Evolutionary conservation across 257 asterid genomes (phyloP).

Genomic region (Ballota nigra): DNA sequence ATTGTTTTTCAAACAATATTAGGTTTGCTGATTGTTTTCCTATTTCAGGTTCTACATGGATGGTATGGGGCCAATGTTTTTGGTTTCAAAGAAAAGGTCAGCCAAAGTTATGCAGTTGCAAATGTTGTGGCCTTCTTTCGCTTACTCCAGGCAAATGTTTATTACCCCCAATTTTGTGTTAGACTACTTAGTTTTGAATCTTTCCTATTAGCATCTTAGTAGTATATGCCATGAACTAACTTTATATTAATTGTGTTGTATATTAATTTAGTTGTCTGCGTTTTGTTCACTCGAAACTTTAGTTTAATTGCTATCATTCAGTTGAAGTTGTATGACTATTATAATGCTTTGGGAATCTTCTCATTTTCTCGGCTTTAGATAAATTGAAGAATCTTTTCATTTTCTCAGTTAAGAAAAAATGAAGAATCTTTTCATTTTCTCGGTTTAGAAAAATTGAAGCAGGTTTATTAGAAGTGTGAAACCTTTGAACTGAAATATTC

Average conservation of each 20-base stretch:
- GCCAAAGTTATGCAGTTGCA: background rate
- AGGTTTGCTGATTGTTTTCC: background rate
- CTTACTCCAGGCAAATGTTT: conserved; percentile 10
- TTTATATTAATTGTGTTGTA: background rate
- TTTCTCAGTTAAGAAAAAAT: background rate
- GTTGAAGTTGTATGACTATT: background rate
- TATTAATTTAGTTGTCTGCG: background rate
- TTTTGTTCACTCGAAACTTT: background rate
- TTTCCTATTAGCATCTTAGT: background rate
- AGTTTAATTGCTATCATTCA: background rate
- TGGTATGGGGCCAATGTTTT: background rate
- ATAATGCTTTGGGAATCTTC: background rate
- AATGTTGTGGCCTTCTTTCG: conserved; percentile 9
- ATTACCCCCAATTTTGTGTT: conserved; percentile 16
- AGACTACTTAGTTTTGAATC: conserved; percentile 7
- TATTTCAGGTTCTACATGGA: conserved; percentile 29
- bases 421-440: no score
- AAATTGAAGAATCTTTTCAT: background rate
- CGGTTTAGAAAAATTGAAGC: background rate
- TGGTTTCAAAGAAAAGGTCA: background rate
- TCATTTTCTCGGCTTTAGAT: no score
- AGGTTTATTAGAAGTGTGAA: no score
- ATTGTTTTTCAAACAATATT: background rate
- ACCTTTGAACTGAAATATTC: no score
- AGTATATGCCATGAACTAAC: background rate